Evolutionary conservation across 352 stramenopile genomes (phyloP), one percentile per base, ranked within the genome.

Genomic region (Globisporangium barbulae): DNA sequence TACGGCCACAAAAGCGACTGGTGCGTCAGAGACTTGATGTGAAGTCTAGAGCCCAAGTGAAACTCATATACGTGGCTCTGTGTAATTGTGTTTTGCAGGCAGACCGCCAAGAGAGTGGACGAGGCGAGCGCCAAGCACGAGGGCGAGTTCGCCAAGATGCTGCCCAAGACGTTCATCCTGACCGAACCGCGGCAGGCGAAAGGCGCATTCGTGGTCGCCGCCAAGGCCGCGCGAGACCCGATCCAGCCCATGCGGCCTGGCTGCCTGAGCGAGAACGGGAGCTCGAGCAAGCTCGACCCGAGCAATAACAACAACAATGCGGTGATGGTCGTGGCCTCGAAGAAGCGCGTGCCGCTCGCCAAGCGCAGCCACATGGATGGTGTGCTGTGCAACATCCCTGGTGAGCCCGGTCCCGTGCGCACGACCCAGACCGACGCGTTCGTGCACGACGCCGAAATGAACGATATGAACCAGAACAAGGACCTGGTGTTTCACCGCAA

Each of bases 351-450:
- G 8, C 81, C 83, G 12, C 75, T 78, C 37, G 81, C 83, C 25
- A 91, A 93, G 68, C 82, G 84, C 30, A 81, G 69, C 15, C 82
- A 94, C 71, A 92, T 94, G 86, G 79, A 92, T 39, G 84, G 86
- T 13, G 67, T 93, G 19, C 52, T 94, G 28, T 68, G 77, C 39
- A 81, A 83, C 21, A 67, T 94, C 21, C 86, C 86, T 17, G 59
- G 76, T 2, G 68, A 74, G 3, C 55, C 52, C 2, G 64, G 71
- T 3, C 63, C 70, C 8, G 50, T 73, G 2, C 64, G 63, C 41
- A 81, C 79, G 37, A 90, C 74, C 2, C 72, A 87, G 33, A 69
- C 82, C 31, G 71, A 81, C 31, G 57, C 78, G 6, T 89, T 90
- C 59, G 75, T 70, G 31, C 90, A 92, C 66, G 76, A 87, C 59